Evolutionary conservation across 164 flowering plant species (phyloP).

Genomic region (Vitis labrusca): DNA sequence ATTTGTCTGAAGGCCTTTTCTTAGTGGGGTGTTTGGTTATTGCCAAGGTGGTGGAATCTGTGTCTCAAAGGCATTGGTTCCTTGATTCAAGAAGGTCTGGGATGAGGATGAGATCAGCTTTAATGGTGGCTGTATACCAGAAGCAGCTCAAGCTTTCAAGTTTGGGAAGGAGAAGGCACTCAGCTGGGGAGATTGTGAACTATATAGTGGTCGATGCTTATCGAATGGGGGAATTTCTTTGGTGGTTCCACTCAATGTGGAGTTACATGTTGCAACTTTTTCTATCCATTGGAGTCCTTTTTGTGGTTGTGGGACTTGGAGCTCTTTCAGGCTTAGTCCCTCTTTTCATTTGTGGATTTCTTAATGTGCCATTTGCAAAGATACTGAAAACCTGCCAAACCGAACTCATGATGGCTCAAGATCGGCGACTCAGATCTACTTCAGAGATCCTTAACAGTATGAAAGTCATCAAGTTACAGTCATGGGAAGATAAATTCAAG

Average conservation of each 20-base stretch:
- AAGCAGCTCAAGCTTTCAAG: slow-evolving; percentile 80
- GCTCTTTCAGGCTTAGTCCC: slow-evolving; percentile 67
- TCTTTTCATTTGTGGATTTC: slow-evolving; percentile 50
- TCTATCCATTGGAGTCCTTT: slow-evolving; percentile 49
- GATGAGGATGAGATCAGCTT: slow-evolving; percentile 78
- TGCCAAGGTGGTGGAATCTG: slow-evolving; percentile 60
- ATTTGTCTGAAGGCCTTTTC: slow-evolving; percentile 33
- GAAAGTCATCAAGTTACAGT: slow-evolving; percentile 83
- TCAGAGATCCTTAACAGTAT: slow-evolving; percentile 83
- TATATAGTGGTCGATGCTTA: slow-evolving; percentile 89
- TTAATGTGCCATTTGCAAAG: slow-evolving; percentile 77
- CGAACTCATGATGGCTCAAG: slow-evolving; percentile 65
- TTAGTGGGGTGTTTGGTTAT: slow-evolving; percentile 61
- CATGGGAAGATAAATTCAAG: slow-evolving; percentile 90
- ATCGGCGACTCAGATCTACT: slow-evolving; percentile 63
- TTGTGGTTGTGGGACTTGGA: slow-evolving; percentile 58
- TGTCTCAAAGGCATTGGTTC: slow-evolving; percentile 67
- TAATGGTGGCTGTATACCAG: slow-evolving; percentile 65
- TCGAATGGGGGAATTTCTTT: slow-evolving; percentile 72
- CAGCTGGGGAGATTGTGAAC: slow-evolving; percentile 85
- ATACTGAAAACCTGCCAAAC: slow-evolving; percentile 51
- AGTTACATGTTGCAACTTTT: slow-evolving; percentile 44
- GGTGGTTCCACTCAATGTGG: slow-evolving; percentile 79
- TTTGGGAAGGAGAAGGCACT: slow-evolving; percentile 57
- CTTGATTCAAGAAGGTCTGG: slow-evolving; percentile 65